phyloP scores from a whole-genome alignment of 1,284 basidiomycete genomes.

The Naganishia cerealis region DNA sequence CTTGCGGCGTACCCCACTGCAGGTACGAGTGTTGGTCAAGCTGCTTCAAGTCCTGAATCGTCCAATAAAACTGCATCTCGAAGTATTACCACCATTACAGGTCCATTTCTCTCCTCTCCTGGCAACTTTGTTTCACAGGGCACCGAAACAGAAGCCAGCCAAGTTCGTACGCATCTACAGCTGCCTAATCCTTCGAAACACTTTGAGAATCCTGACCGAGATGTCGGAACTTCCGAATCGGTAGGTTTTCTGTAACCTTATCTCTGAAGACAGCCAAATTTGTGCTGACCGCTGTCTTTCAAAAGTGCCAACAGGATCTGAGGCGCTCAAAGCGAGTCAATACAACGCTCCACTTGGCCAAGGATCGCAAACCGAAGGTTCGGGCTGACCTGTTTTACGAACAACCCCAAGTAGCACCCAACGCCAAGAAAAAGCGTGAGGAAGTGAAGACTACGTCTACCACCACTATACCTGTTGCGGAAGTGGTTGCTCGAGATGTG shows the following conservation, averaged over 20 bases:
- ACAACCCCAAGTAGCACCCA: background rate
- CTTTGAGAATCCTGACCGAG: background rate
- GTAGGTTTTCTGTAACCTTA: background rate
- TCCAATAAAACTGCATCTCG: background rate
- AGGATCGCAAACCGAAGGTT: background rate
- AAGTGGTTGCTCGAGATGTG: background rate
- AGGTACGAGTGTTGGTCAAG: background rate
- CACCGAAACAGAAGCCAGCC: background rate
- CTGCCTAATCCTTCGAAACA: background rate
- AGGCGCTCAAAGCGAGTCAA: background rate
- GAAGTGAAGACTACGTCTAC: background rate
- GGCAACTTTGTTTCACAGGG: background rate
- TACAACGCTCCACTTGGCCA: background rate
- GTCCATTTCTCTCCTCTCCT: background rate
- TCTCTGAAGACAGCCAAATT: background rate
- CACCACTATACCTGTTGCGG: background rate
- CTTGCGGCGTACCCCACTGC: background rate
- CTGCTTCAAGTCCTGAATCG: background rate
- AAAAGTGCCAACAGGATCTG: background rate
- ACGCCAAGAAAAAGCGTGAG: background rate
- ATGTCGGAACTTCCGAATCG: background rate
- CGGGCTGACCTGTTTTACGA: conserved; percentile 15
- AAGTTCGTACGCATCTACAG: background rate
- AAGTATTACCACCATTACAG: too few species aligned
- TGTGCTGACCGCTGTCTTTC: background rate